Evolutionary conservation across 148 eudicot species (phyloP).

Genomic region (Mesembryanthemum crystallinum): DNA sequence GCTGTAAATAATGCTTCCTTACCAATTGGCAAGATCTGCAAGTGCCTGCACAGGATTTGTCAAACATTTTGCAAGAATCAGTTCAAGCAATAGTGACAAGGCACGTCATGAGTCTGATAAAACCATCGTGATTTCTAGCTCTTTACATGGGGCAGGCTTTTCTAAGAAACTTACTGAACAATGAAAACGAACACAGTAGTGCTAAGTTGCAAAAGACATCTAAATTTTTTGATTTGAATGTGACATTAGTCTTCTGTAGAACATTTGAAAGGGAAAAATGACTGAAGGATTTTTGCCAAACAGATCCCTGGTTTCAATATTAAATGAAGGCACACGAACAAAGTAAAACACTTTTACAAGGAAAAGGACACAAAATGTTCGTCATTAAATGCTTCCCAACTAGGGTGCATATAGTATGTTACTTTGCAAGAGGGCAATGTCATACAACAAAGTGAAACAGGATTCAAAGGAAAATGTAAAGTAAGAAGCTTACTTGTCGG

Average conservation of each 20-base stretch:
- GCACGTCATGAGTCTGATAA: background rate
- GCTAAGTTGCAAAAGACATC: background rate
- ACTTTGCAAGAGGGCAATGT: background rate
- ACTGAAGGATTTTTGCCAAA: no score
- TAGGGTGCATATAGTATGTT: background rate
- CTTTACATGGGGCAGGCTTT: background rate
- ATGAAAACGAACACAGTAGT: background rate
- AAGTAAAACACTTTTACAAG: no score
- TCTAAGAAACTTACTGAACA: background rate
- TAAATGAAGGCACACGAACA: no score
- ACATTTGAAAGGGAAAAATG: no score
- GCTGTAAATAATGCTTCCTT: constrained; percentile 86
- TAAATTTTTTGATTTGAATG: no score
- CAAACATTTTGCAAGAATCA: background rate
- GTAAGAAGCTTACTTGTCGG: constrained; percentile 46
- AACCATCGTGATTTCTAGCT: background rate
- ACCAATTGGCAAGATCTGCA: constrained; percentile 50
- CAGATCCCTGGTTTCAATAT: no score
- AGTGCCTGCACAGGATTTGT: constrained; percentile 41
- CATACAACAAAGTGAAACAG: constrained; percentile 2
- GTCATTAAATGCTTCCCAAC: no score
- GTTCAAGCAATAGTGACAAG: background rate
- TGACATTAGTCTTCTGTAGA: no score
- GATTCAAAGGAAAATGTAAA: background rate
- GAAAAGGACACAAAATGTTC: no score